These are phyloP conservation scores for Escovopsis weberi DNA, from an alignment of 2,329 filamentous ascomycete species.

Conservation along the genomic window DNA sequence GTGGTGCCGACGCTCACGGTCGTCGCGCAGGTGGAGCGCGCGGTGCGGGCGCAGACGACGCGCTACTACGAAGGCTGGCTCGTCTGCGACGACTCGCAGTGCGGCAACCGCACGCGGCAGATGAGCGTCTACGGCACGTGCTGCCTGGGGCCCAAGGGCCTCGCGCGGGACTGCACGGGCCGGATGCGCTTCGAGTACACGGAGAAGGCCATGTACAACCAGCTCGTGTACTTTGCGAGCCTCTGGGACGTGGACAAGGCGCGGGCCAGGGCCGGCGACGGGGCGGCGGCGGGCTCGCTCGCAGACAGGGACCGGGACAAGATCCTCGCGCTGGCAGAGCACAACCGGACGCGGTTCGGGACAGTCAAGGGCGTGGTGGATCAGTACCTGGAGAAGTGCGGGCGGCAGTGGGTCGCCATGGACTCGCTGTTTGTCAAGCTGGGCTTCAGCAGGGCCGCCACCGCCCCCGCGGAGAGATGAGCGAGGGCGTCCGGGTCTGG, in stretches of 20 bases:
- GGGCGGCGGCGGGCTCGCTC: slow-evolving; percentile 21
- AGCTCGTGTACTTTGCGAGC: slow-evolving; percentile 72
- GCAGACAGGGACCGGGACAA: slow-evolving; percentile 45
- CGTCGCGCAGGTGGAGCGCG: slow-evolving; percentile 73
- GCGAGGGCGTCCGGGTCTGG: neutral
- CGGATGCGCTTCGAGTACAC: slow-evolving; percentile 77
- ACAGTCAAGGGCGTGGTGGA: slow-evolving; percentile 67
- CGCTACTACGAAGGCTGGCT: slow-evolving; percentile 91
- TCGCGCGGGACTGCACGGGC: slow-evolving; percentile 71
- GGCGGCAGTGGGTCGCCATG: slow-evolving; percentile 88
- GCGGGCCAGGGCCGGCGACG: slow-evolving; percentile 34
- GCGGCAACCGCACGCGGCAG: slow-evolving; percentile 74
- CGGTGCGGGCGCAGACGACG: slow-evolving; percentile 63
- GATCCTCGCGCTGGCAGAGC: slow-evolving; percentile 58
- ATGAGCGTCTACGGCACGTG: slow-evolving; percentile 86
- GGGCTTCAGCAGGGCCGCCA: slow-evolving; percentile 31
- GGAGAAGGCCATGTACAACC: slow-evolving; percentile 89
- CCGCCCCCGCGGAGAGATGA: slow-evolving; percentile 2
- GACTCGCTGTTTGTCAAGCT: slow-evolving; percentile 65
- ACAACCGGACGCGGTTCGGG: slow-evolving; percentile 67
- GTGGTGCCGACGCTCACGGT: slow-evolving; percentile 57
- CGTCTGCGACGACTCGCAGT: slow-evolving; percentile 77
- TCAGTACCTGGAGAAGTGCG: slow-evolving; percentile 76
- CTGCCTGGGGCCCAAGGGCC: slow-evolving; percentile 75
- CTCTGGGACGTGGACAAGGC: slow-evolving; percentile 87